Conservation (phyloP, 306 rosid species). For the Oemleria cerasiformis region DNA sequence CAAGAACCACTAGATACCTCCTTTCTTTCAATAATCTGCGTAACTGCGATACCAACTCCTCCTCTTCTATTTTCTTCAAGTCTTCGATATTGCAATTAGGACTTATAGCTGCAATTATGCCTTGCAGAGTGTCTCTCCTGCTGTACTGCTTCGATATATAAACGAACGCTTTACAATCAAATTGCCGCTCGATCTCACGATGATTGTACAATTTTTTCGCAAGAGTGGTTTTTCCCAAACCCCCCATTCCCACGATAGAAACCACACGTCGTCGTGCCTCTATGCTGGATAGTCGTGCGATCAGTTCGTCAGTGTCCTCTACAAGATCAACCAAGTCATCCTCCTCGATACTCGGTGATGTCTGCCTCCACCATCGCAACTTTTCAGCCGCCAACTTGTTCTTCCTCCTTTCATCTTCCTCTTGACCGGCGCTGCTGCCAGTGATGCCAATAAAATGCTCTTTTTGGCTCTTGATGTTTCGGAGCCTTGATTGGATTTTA, state of each 20-base stretch:
- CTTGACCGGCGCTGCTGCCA: neutral
- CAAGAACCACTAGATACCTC: neutral
- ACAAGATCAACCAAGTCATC: neutral
- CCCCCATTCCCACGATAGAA: constrained; percentile 7
- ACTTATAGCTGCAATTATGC: neutral
- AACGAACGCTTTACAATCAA: too few relatives aligned
- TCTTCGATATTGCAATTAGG: neutral
- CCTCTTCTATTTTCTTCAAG: neutral
- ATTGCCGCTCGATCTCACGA: too few relatives aligned
- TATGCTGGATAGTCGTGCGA: neutral
- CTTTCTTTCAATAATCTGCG: neutral
- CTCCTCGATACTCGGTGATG: neutral
- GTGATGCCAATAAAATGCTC: too few relatives aligned
- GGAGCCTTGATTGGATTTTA: neutral
- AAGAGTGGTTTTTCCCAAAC: too few relatives aligned
- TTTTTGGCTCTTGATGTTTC: neutral
- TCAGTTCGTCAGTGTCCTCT: neutral
- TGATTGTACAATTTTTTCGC: too few relatives aligned
- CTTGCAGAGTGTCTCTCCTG: neutral
- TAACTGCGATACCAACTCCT: neutral
- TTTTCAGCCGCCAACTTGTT: too few relatives aligned
- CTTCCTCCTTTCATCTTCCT: neutral
- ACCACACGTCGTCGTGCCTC: neutral
- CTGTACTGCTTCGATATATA: neutral
- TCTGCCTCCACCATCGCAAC: neutral